Base-by-base conservation (phyloP, 2,329 filamentous ascomycete species). In the Ceratocystis destructans region DNA sequence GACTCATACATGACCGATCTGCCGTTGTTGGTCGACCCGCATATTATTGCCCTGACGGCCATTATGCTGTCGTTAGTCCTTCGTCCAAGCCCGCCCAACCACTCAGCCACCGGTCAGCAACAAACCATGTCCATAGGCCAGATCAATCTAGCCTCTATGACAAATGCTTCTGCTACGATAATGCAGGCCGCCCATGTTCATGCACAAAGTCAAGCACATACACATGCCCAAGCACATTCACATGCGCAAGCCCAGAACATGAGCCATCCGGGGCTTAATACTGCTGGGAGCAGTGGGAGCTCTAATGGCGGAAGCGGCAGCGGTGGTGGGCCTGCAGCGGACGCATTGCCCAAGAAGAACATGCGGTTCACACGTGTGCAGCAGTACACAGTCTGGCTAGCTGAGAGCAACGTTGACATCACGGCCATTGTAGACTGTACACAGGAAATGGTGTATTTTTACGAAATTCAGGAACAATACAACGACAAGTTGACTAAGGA, bases 1-100 rank as follows among this genome's bases (percentile, higher is more conserved):
- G 92, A 96, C 74, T 88, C 90, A 74, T 96, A 90, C 77, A 87
- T 95, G 76, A 96, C 92, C 6, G 92, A 96, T 73, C 79, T 96
- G n/a, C 89, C 90, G 1, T 79, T 96, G 15, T 80, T 95, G 0
- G 88, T 91, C 72, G 82, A 91, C 12, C 92, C 92, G n/a, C 90
- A 96, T 72, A 82, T 90, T 62, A 86, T 96, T 66, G 90, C 90
- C n/a, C 83, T 96, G 50, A 92, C 90, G 44, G 88, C 90, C 5
- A 87, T 96, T 68, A 83, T 96, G 67, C 80, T 96, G 5, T 87
- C 90, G 1, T 82, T 96, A n/a, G 88, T 94, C 3, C 82, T 96
- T 46, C 85, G 89, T 65, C 89, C 89, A 0, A 75, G 74, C 8
- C 50, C 66, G 28, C 41, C 28, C 12, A 61, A 8, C n/a, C 62